Evolutionary conservation across 805 yeast species (phyloP), one percentile per base, ranked within the genome.

Genomic region (Suhomyces tanzawaensis): DNA sequence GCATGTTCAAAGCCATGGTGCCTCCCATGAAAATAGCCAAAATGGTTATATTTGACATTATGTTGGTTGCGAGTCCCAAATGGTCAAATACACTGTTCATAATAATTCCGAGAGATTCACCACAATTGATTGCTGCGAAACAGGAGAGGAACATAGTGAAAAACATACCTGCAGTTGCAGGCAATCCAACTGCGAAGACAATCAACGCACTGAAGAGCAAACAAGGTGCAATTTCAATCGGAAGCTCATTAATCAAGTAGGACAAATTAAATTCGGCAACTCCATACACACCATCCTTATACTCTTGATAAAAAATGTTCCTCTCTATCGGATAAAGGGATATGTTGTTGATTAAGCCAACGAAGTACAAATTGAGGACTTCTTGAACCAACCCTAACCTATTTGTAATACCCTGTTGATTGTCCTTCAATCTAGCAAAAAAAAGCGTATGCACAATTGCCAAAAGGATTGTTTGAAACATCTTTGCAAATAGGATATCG

Each of bases 1-100:
- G 60, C 58, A 56, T 52, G 15, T 56, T 55, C 36, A 57, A 45
- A 17, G 60, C 55, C 62, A 57, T 57, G 18, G 62, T 57, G 3
- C 62, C 62, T 4, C 57, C 60, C 62, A 57, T 57, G 40, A 57
- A 56, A 13, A 54, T 42, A 1, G 55, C 60, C 19, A 57, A 34
- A 21, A 48, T 43, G 27, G 55, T 45, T 6, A 49, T n/a, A 28
- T 41, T 48, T 2, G 49, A 30, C 34, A 57, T 43, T 7, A 57
- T 41, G 32, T 49, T 56, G 4, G 57, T 52, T 12, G 49, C 60
- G 21, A 56, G 44, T 4, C 60, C 59, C 48, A 54, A 40, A 39
- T 57, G 59, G 23, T 42, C 41, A 29, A 57, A 52, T 8, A 53
- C 21, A 19, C 55, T 47, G 39, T 53, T 54, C 38, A 53, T 48